phyloP scores from a whole-genome alignment of 1,284 basidiomycete species.

The Cutaneotrichosporon sp. region DNA sequence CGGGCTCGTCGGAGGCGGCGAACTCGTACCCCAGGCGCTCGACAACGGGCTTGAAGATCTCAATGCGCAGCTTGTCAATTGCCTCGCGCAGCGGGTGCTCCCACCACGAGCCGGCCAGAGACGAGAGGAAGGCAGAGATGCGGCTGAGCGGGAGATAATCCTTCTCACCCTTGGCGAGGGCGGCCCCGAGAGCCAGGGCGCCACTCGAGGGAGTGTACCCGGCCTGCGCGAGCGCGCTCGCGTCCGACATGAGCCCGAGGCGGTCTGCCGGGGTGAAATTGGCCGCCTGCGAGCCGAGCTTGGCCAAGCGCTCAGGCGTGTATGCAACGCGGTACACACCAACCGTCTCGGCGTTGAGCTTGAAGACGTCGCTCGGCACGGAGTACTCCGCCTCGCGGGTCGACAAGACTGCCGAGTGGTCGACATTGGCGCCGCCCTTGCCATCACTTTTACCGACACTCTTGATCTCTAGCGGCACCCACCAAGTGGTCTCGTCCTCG shows the following conservation, averaged over 20 bases:
- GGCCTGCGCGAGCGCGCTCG: conserved; percentile 76
- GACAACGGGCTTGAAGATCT: conserved; percentile 78
- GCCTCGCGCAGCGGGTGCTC: conserved; percentile 67
- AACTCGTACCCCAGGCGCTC: conserved; percentile 79
- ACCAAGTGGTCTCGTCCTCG: conserved; percentile 91
- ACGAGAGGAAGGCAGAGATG: conserved; percentile 56
- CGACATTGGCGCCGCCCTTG: conserved; percentile 51
- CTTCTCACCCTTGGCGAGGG: conserved; percentile 65
- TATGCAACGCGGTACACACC: conserved; percentile 91
- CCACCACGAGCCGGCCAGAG: conserved; percentile 76
- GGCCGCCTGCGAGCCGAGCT: conserved; percentile 77
- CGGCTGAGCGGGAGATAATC: conserved; percentile 59
- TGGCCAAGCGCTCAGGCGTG: conserved; percentile 72
- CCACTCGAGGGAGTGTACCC: conserved; percentile 75
- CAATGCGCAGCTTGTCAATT: conserved; percentile 66
- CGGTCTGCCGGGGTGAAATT: conserved; percentile 83
- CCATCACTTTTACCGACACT: conserved; percentile 62
- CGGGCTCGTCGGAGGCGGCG: conserved; percentile 67
- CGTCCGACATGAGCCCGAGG: conserved; percentile 80
- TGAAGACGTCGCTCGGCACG: conserved; percentile 68
- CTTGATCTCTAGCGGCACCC: conserved; percentile 74
- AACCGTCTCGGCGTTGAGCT: conserved; percentile 84
- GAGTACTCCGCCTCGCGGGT: conserved; percentile 69
- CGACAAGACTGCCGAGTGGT: conserved; percentile 68
- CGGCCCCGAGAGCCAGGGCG: conserved; percentile 70